Evolutionary conservation across 2,329 filamentous ascomycete species (phyloP).

Genomic region (Mycosphaerella sp.): DNA sequence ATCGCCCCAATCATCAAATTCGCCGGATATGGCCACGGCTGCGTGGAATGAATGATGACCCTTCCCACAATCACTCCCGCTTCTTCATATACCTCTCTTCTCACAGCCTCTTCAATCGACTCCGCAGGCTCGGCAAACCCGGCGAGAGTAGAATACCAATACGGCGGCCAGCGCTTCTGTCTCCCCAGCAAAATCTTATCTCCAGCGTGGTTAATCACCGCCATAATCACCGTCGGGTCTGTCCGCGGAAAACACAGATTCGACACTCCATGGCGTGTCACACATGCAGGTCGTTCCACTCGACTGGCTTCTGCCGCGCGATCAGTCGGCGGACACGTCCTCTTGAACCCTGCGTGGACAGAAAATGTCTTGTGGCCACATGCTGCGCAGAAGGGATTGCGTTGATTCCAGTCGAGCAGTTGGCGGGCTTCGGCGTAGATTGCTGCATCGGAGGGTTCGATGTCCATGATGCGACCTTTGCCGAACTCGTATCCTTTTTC

Average conservation of each 20-base stretch:
- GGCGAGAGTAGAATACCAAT: conserved; percentile 82
- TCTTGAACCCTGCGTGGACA: conserved; percentile 73
- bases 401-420: conserved; percentile 86
- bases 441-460: conserved; percentile 63
- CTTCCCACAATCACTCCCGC: conserved; percentile 44
- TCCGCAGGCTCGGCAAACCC: conserved; percentile 49
- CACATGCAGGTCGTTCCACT: conserved; percentile 61
- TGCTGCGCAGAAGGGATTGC: conserved; percentile 85
- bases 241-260: conserved; percentile 91
- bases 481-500: conserved; percentile 60
- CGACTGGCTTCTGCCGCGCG: conserved; percentile 37
- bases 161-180: conserved; percentile 70
- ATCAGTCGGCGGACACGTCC: conserved; percentile 69
- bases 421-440: conserved; percentile 86
- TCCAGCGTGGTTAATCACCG: conserved; percentile 75
- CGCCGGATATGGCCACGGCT: conserved; percentile 51
- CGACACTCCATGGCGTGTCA: conserved; percentile 75
- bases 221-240: conserved; percentile 92
- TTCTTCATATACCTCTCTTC: conserved; percentile 49
- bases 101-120: conserved; percentile 47
- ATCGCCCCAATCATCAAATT: conserved; percentile 61
- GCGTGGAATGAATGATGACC: conserved; percentile 48
- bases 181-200: conserved; percentile 76
- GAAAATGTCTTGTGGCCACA: conserved; percentile 80
- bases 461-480: conserved; percentile 55